Base-by-base conservation (phyloP, 2,329 filamentous ascomycete species). In the Fusarium sp. region DNA sequence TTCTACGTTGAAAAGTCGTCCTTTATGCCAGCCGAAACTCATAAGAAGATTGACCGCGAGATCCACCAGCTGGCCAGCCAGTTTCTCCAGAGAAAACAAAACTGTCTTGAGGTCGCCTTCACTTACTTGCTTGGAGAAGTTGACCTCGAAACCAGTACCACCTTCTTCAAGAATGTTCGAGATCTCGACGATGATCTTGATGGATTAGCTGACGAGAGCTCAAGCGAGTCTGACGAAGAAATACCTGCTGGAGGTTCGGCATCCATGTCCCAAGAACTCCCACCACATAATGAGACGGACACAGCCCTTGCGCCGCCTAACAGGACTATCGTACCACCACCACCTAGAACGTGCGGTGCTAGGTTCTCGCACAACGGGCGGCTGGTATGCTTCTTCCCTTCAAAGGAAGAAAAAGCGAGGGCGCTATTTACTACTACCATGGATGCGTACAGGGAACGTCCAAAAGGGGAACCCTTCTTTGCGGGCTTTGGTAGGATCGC, bases 141-240 rank as follows among this genome's bases (percentile, higher is more conserved):
- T 15, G 87, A 90, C 70, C 81, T 91, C 5, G 86, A 89, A 51
- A 84, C 82, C 44, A 90, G 89, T 73, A 88, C 88, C 7, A 87
- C 85, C 1, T 87, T 88, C 65, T 90, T 91, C 74, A 88, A 89
- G 67, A 89, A 89, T 66, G 88, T 91, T 11, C 86, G 90, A 69
- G 90, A 92, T 69, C 79, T 90, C 8, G 89, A 88, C 57, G 86
- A 89, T 73, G 84, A 86, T 48, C 75, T 88, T 7, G 87, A 86
- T 62, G 88, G 82, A 4, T 79, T 90, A 37, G 86, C 84, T 31
- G 92, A 93, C 61, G 94, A 96, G 70, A 95, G 93, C 71, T 98
- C 94, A 4, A 97, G 93, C 73, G 93, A 95, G 70, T 93, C 95
- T 23, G 93, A 94, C 40, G 83, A 83, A 47, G 83, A 86, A 27